Percentiles rank a stretch among this genome's conserved stretches.
Evolutionary conservation across 2,329 filamentous ascomycete genomes (phyloP).

Genomic region (Tolypocladium tropicale): DNA sequence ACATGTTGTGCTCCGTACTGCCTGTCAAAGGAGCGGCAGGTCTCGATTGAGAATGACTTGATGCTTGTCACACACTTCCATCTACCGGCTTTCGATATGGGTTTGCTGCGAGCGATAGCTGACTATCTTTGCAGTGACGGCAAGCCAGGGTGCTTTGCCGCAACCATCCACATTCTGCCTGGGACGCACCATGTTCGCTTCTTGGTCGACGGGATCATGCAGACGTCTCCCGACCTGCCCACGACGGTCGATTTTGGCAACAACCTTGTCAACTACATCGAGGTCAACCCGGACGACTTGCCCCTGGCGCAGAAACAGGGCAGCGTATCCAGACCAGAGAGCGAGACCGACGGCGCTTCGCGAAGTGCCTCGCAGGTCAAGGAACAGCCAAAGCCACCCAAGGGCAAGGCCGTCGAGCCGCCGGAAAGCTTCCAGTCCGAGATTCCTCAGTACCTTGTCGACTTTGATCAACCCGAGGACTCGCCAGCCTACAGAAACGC

Average conservation of each 20-base stretch:
- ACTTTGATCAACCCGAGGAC: constrained; percentile 79
- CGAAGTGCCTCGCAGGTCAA: constrained; percentile 18
- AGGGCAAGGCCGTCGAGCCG: constrained; percentile 45
- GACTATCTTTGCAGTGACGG: constrained; percentile 31
- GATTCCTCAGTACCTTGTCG: constrained; percentile 76
- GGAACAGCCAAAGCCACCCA: constrained; percentile 32
- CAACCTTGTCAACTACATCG: constrained; percentile 96
- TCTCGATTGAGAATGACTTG: background rate
- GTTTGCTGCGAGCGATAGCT: constrained; percentile 1
- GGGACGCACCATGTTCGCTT: constrained; percentile 97
- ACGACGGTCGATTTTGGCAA: constrained; percentile 98
- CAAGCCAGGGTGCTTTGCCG: constrained; percentile 57
- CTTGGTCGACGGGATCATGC: constrained; percentile 88
- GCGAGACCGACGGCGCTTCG: constrained; percentile 1
- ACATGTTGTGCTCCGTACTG: background rate
- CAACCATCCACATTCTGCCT: constrained; percentile 72
- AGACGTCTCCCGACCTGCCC: constrained; percentile 74
- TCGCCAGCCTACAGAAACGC: constrained; percentile 64
- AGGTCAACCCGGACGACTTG: constrained; percentile 71
- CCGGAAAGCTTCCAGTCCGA: constrained; percentile 56
- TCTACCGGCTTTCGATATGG: background rate
- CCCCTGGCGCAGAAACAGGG: constrained; percentile 23
- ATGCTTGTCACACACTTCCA: background rate
- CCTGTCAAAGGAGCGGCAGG: background rate
- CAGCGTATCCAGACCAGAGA: constrained; percentile 5